These are phyloP conservation scores for Vigna trinervia DNA, from an alignment of 306 rosid species.

Conservation along the genomic window DNA sequence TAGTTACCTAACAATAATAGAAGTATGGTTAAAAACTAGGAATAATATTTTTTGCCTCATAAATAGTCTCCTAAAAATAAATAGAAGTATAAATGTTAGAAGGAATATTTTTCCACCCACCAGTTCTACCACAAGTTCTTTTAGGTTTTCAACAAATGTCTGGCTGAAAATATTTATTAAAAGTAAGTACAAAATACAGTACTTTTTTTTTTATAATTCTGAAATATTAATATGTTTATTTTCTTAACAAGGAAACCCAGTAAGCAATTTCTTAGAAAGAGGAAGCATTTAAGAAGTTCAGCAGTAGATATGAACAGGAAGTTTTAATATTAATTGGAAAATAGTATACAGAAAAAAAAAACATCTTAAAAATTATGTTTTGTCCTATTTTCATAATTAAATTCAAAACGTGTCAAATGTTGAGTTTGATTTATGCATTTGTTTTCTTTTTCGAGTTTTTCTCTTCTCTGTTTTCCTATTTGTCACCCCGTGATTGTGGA, in stretches of 20 bases:
- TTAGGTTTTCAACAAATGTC: neutral
- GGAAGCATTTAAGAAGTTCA: too few species aligned
- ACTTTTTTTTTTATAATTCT: neutral
- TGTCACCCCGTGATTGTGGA: slow-evolving; percentile 6
- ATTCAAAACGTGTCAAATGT: neutral
- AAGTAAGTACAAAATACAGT: neutral
- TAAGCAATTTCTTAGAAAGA: neutral
- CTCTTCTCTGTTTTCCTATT: neutral
- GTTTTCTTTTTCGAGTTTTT: neutral
- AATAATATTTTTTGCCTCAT: neutral
- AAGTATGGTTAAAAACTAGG: neutral
- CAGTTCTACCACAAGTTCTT: neutral
- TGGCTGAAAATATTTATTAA: neutral
- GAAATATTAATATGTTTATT: neutral
- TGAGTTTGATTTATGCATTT: neutral
- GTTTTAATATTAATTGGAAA: neutral
- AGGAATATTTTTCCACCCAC: neutral
- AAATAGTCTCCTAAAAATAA: neutral
- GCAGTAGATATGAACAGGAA: too few species aligned
- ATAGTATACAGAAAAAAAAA: neutral
- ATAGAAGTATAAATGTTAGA: neutral
- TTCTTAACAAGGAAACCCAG: neutral
- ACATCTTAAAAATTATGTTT: neutral
- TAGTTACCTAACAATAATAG: neutral
- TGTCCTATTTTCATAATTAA: neutral